Evolutionary conservation across 2,329 filamentous ascomycete genomes (phyloP).

Genomic region (Penicillium brasilianum): DNA sequence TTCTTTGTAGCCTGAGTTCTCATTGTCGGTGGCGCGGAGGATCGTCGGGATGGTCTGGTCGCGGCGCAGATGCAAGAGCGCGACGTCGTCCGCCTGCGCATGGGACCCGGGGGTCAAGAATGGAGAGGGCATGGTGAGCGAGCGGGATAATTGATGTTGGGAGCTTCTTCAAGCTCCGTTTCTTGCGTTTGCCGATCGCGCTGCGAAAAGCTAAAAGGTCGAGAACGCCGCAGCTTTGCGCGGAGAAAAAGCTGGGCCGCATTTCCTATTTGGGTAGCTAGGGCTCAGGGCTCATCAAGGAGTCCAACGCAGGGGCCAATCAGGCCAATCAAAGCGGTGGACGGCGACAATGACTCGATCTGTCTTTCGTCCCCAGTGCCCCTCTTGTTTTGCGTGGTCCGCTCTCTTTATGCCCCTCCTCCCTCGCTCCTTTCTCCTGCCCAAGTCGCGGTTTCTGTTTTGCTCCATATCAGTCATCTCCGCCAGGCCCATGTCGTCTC

Average conservation of each 20-base stretch:
- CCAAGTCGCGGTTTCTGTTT: conserved; percentile 22
- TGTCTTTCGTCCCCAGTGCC: conserved; percentile 25
- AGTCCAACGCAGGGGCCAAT: conserved; percentile 25
- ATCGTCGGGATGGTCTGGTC: conserved; percentile 81
- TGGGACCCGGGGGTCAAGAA: conserved; percentile 74
- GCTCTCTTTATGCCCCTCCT: conserved; percentile 35
- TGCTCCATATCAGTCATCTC: conserved; percentile 23
- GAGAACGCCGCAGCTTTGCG: conserved; percentile 15
- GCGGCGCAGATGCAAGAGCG: conserved; percentile 85
- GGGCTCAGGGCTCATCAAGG: conserved; percentile 30
- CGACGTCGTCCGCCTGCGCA: conserved; percentile 70
- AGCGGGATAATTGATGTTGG: not conserved
- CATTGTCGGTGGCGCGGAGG: conserved; percentile 65
- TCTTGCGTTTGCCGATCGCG: not conserved
- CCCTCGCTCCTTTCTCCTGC: conserved; percentile 20
- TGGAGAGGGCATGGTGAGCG: conserved; percentile 62
- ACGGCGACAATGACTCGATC: conserved; percentile 29
- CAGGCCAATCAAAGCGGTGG: conserved; percentile 15
- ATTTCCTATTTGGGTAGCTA: conserved; percentile 30
- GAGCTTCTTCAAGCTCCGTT: not conserved
- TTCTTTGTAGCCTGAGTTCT: conserved; percentile 73
- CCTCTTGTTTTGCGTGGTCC: conserved; percentile 25
- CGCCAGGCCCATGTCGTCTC: conserved; percentile 37
- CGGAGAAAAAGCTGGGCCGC: conserved; percentile 24
- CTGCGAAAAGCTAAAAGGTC: not conserved